These are phyloP conservation scores for Tulasnella sp. DNA, from an alignment of 768 basidiomycete species.

Conservation along the genomic window DNA sequence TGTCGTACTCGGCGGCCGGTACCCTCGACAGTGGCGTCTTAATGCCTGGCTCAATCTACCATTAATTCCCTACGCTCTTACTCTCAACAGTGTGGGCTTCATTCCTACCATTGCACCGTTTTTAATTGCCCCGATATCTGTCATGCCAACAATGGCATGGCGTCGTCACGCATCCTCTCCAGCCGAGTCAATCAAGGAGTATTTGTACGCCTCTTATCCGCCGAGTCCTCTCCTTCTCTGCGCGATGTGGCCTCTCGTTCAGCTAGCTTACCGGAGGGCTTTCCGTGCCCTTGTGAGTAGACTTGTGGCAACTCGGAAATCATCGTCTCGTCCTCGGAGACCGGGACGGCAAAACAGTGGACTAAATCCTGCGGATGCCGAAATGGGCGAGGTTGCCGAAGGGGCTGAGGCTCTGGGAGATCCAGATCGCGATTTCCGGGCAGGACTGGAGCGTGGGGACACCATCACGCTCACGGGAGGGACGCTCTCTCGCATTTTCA, in stretches of 20 bases:
- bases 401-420: neutral
- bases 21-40: conserved; percentile 6
- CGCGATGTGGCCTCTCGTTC: conserved; percentile 5
- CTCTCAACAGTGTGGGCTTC: neutral
- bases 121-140: neutral
- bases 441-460: conserved; percentile 1
- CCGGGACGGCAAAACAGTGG: neutral
- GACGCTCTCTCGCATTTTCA: neutral
- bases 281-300: neutral
- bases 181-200: neutral
- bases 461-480: neutral
- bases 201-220: neutral
- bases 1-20: conserved; percentile 3
- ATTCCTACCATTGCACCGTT: neutral
- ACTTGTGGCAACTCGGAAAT: neutral
- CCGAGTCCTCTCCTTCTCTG: neutral
- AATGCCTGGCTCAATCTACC: conserved; percentile 5
- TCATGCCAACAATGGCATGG: neutral
- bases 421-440: neutral
- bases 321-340: neutral
- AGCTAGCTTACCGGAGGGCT: neutral
- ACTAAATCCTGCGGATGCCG: neutral
- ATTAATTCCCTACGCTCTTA: neutral
- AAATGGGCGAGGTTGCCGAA: neutral
- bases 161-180: neutral